Evolutionary conservation across 2,329 filamentous ascomycete species (phyloP).

Genomic region (Aspergillus novofumigatus): DNA sequence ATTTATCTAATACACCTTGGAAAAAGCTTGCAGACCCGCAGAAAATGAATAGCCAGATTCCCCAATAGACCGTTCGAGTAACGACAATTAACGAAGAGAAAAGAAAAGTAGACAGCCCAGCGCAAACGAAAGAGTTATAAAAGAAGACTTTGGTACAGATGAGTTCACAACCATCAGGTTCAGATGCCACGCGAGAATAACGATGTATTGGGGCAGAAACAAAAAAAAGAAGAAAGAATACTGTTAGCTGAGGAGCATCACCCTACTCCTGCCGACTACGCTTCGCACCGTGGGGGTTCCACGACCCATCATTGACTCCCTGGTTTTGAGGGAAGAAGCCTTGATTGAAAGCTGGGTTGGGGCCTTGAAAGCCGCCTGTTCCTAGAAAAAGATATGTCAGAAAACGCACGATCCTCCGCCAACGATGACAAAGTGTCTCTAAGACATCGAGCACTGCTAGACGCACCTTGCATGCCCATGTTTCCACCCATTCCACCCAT

Average conservation of each 20-base stretch:
- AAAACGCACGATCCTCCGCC: slow-evolving; percentile 6
- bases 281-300: slow-evolving; percentile 80
- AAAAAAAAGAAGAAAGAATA: neutral
- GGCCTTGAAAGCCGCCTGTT: slow-evolving; percentile 61
- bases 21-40: slow-evolving; percentile 12
- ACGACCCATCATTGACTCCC: slow-evolving; percentile 56
- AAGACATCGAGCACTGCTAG: neutral
- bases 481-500: slow-evolving; percentile 46
- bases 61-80: slow-evolving; percentile 12
- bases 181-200: slow-evolving; percentile 6
- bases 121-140: slow-evolving; percentile 1
- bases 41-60: slow-evolving; percentile 14
- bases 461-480: slow-evolving; percentile 49
- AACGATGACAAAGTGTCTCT: neutral
- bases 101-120: slow-evolving; percentile 1
- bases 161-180: slow-evolving; percentile 1
- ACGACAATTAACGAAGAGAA: slow-evolving; percentile 4
- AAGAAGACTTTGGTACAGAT: slow-evolving; percentile 11
- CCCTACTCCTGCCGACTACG: slow-evolving; percentile 66
- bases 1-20: slow-evolving; percentile 28
- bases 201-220: slow-evolving; percentile 3
- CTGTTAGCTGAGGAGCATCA: neutral
- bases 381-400: slow-evolving; percentile 23
- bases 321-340: slow-evolving; percentile 62
- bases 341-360: slow-evolving; percentile 68